Conservation (phyloP, 768 basidiomycete genomes). For the Phanerochaete carnosa region DNA sequence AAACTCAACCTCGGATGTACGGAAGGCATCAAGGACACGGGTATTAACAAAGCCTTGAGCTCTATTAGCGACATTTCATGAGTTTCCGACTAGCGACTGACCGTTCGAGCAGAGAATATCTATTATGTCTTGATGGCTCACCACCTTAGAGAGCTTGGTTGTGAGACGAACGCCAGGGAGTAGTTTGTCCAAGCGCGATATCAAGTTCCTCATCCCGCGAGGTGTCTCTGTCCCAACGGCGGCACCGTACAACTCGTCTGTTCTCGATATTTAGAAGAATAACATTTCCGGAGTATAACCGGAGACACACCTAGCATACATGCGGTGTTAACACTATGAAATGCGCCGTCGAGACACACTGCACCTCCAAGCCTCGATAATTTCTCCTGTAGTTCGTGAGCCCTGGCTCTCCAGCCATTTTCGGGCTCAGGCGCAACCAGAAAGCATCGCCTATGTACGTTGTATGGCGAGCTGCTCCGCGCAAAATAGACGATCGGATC, state of each 20-base stretch:
- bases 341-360: not conserved
- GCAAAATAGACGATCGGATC: slow-evolving; percentile 18
- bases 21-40: slow-evolving; percentile 41
- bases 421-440: not conserved
- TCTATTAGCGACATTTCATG: not conserved
- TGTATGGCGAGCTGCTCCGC: not conserved
- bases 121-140: slow-evolving; percentile 42
- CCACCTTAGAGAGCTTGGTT: slow-evolving; percentile 34
- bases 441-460: not conserved
- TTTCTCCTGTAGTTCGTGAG: slow-evolving; percentile 15
- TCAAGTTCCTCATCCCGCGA: slow-evolving; percentile 31
- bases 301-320: not conserved
- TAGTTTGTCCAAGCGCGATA: slow-evolving; percentile 37
- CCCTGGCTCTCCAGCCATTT: not conserved
- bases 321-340: not conserved
- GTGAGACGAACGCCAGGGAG: slow-evolving; percentile 49
- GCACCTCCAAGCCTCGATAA: slow-evolving; percentile 34
- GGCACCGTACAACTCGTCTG: slow-evolving; percentile 42
- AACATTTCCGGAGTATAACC: not conserved
- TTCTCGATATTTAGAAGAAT: not conserved
- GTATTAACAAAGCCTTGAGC: slow-evolving; percentile 46
- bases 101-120: slow-evolving; percentile 25
- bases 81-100: slow-evolving; percentile 1
- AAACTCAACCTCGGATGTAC: slow-evolving; percentile 40
- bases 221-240: slow-evolving; percentile 40